phyloP scores from a whole-genome alignment of 495 filamentous ascomycete genomes.

The Penicillium coprophilum region DNA sequence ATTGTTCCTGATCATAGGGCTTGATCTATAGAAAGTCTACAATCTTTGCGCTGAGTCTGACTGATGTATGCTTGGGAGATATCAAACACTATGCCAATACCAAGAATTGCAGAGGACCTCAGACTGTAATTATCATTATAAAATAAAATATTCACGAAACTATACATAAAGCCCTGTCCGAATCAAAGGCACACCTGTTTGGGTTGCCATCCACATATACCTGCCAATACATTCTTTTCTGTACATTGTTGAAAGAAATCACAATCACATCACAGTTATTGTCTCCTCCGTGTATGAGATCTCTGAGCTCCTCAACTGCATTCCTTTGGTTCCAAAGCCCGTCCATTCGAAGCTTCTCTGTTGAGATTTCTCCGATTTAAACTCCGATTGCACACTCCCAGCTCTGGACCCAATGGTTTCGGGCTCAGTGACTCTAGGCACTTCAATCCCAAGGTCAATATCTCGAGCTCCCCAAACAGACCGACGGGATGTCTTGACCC shows the following conservation, averaged over 20 bases:
- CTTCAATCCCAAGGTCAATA: constrained; percentile 5
- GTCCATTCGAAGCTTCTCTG: background rate
- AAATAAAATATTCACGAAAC: background rate
- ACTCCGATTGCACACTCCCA: background rate
- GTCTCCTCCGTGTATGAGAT: background rate
- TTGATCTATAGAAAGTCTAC: too few species aligned
- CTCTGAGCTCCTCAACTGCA: background rate
- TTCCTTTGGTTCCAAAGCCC: background rate
- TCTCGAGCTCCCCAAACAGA: background rate
- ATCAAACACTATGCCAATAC: too few species aligned
- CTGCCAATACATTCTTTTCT: background rate
- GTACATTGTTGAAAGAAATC: background rate
- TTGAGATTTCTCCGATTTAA: background rate
- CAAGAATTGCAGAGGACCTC: too few species aligned
- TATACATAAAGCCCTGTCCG: background rate
- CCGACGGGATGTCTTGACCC: constrained; percentile 17
- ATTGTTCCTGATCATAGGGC: too few species aligned
- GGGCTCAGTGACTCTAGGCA: background rate
- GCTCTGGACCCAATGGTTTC: background rate
- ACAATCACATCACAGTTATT: background rate
- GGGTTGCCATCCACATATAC: background rate
- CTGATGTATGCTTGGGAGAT: background rate
- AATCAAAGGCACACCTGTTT: background rate
- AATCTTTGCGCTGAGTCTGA: too few species aligned
- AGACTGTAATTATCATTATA: background rate